phyloP scores from a whole-genome alignment of 257 asterid genomes.

The Nicotiana benthamiana region DNA sequence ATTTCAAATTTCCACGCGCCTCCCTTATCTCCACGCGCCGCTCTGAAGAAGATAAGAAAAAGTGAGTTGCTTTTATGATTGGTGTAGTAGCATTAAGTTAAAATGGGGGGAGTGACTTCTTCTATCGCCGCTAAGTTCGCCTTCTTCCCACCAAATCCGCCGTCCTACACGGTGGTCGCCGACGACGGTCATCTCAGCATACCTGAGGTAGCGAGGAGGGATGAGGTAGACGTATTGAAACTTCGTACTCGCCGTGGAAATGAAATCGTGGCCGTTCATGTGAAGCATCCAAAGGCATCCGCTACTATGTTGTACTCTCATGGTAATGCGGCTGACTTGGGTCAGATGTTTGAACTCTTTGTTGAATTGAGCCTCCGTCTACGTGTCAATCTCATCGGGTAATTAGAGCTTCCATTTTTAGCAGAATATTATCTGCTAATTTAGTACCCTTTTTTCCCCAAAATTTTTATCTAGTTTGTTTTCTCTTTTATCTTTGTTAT shows the following conservation, averaged over 20 bases:
- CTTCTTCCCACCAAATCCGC: slow-evolving; percentile 90
- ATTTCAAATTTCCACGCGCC: background rate
- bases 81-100: background rate
- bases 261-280: slow-evolving; percentile 79
- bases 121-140: slow-evolving; percentile 99
- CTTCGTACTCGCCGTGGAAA: slow-evolving; percentile 85
- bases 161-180: slow-evolving; percentile 79
- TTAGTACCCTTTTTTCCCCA: background rate
- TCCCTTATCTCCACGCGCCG: background rate
- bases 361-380: slow-evolving; percentile 90
- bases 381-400: slow-evolving; percentile 90
- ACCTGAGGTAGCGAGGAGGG: slow-evolving; percentile 81
- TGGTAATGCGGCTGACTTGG: slow-evolving; percentile 98
- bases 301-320: slow-evolving; percentile 90
- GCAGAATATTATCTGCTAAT: background rate
- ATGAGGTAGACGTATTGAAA: slow-evolving; percentile 68
- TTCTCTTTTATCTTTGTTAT: background rate
- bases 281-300: slow-evolving; percentile 75
- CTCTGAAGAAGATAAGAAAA: background rate
- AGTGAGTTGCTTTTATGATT: background rate
- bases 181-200: slow-evolving; percentile 53
- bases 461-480: background rate
- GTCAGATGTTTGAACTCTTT: slow-evolving; percentile 98
- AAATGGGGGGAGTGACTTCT: slow-evolving; percentile 95
- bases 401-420: background rate